Evolutionary conservation across 805 yeast genomes (phyloP).

Genomic region (Debaryomyces maramus): DNA sequence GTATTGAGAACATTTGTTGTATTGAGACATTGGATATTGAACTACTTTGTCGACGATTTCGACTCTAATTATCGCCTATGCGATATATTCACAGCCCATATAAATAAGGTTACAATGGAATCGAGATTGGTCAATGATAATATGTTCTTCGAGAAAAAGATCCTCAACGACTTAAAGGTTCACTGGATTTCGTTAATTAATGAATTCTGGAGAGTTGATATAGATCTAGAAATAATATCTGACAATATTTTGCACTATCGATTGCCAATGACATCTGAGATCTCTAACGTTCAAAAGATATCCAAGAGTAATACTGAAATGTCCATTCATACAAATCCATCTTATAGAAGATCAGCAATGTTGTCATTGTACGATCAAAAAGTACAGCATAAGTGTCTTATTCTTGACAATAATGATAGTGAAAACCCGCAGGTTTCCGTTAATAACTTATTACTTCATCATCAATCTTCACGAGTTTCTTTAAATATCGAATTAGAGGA

Average conservation of each 20-base stretch:
- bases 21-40: slow-evolving; percentile 84
- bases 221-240: slow-evolving; percentile 18
- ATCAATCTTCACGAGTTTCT: slow-evolving; percentile 36
- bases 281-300: slow-evolving; percentile 19
- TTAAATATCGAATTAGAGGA: slow-evolving; percentile 30
- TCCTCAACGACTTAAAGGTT: slow-evolving; percentile 38
- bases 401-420: slow-evolving; percentile 20
- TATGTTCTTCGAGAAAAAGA: slow-evolving; percentile 37
- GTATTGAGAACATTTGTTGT: slow-evolving; percentile 83
- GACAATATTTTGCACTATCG: slow-evolving; percentile 12
- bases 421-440: slow-evolving; percentile 41
- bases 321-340: slow-evolving; percentile 44
- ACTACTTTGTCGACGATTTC: slow-evolving; percentile 84
- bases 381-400: slow-evolving; percentile 33
- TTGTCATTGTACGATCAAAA: slow-evolving; percentile 42
- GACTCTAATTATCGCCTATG: slow-evolving; percentile 31
- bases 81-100: slow-evolving; percentile 48
- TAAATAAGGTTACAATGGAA: slow-evolving; percentile 37
- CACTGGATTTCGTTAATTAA: slow-evolving; percentile 38
- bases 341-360: slow-evolving; percentile 47
- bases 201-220: slow-evolving; percentile 31
- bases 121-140: slow-evolving; percentile 27
- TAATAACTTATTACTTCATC: slow-evolving; percentile 38
- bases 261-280: slow-evolving; percentile 29
- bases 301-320: slow-evolving; percentile 35